These are phyloP conservation scores for Nyssa sinensis DNA, from an alignment of 148 eudicot species.

Conservation along the genomic window DNA sequence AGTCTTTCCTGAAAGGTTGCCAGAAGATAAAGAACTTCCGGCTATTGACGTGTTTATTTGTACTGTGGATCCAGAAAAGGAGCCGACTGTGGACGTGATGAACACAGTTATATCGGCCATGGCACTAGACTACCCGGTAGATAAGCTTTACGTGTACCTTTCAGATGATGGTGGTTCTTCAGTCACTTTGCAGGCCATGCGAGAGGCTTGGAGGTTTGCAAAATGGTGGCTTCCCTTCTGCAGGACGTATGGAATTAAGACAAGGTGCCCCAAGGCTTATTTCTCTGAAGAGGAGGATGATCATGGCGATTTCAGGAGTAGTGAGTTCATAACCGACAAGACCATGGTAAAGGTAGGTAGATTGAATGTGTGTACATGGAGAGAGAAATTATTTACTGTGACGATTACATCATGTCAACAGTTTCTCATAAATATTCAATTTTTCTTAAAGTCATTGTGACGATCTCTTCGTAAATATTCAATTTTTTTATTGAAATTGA, in stretches of 20 bases:
- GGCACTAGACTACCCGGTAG: constrained; percentile 38
- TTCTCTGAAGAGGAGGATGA: background rate
- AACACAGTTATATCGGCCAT: constrained; percentile 43
- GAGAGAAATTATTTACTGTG: background rate
- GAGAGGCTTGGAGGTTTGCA: constrained; percentile 33
- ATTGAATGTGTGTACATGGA: no score
- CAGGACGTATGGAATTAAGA: constrained; percentile 19
- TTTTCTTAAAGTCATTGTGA: no score
- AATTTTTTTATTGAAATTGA: no score
- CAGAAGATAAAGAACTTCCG: constrained; percentile 16
- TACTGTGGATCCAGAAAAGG: constrained; percentile 33
- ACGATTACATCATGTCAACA: no score
- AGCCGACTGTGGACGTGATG: constrained; percentile 35
- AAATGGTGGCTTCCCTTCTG: constrained; percentile 38
- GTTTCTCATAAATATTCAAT: no score
- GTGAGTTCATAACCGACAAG: background rate
- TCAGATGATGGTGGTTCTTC: constrained; percentile 34
- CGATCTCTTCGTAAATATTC: no score
- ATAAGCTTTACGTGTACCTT: constrained; percentile 33
- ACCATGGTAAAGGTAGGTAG: no score
- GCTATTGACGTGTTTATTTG: constrained; percentile 36
- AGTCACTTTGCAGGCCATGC: constrained; percentile 15
- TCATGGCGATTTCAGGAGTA: background rate
- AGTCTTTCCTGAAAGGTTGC: constrained; percentile 21
- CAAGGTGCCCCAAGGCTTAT: constrained; percentile 27